Conservation (phyloP, 2,329 filamentous ascomycete genomes). For the Phialophora expanda region DNA sequence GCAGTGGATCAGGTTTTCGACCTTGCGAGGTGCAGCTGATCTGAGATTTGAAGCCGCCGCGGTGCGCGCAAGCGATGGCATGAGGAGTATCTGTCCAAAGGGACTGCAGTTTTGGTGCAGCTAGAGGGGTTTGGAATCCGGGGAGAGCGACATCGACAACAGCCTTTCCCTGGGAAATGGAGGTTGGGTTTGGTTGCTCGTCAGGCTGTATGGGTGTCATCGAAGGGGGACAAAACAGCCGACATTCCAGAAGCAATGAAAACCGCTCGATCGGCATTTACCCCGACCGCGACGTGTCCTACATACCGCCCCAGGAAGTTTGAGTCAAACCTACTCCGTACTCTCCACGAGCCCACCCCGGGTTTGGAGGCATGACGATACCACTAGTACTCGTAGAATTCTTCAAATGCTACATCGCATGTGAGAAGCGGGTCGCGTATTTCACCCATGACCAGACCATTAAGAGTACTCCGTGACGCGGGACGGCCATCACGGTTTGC, state of each 20-base stretch:
- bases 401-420: not conserved
- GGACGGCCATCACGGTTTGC: not conserved
- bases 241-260: conserved; percentile 12
- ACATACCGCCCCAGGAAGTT: not conserved
- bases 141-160: conserved; percentile 1
- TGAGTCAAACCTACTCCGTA: not conserved
- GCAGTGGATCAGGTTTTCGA: not conserved
- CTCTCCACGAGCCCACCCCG: not conserved
- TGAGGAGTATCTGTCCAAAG: not conserved
- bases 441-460: not conserved
- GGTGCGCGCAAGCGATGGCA: conserved; percentile 2
- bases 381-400: not conserved
- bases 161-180: conserved; percentile 6
- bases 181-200: not conserved
- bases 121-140: not conserved
- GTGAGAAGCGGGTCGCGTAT: not conserved
- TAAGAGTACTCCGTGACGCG: not conserved
- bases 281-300: not conserved
- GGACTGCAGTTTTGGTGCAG: not conserved
- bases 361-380: not conserved
- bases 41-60: not conserved
- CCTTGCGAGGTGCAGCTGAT: not conserved
- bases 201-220: not conserved
- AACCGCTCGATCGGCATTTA: conserved; percentile 5
- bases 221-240: conserved; percentile 3